Evolutionary conservation across 169 alveolate species (phyloP).

Genomic region (Eimeria acervulina): DNA sequence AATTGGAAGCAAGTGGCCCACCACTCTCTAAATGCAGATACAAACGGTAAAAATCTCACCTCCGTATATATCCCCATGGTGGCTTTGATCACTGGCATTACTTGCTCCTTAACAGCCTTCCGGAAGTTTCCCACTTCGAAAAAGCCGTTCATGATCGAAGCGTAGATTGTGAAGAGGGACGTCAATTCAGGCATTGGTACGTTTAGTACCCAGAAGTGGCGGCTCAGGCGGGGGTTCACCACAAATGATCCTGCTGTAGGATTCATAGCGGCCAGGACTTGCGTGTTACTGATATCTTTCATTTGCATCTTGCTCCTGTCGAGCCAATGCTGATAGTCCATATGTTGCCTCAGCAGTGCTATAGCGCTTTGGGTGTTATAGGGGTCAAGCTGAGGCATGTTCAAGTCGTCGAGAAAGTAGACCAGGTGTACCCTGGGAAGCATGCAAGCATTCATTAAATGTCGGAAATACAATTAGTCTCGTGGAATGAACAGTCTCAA

Average conservation of each 20-base stretch:
- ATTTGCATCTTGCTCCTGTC: conserved; percentile 94
- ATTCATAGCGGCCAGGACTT: conserved; percentile 96
- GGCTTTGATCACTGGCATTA: conserved; percentile 95
- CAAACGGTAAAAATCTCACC: conserved; percentile 87
- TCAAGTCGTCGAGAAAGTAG: conserved; percentile 97
- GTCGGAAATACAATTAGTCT: not conserved
- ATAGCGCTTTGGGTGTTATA: conserved; percentile 97
- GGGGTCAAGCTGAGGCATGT: conserved; percentile 97
- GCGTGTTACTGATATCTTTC: conserved; percentile 96
- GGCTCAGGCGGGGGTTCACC: conserved; percentile 95
- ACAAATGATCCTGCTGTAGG: conserved; percentile 97
- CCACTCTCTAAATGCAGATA: not conserved
- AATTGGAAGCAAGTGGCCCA: not conserved
- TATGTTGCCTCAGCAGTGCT: conserved; percentile 95
- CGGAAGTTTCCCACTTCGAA: conserved; percentile 93
- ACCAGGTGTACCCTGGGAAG: conserved; percentile 94
- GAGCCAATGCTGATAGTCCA: conserved; percentile 96
- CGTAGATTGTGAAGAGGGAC: conserved; percentile 95
- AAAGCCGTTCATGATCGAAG: conserved; percentile 95
- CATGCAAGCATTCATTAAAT: not conserved
- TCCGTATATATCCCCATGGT: conserved; percentile 94
- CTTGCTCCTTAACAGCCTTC: conserved; percentile 94
- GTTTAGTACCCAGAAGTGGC: conserved; percentile 97
- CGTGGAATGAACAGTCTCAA: not conserved
- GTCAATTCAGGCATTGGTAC: conserved; percentile 97